Evolutionary conservation across 176 grass and related monocot genomes (phyloP), one percentile per base, ranked within the genome.

Genomic region (Panicum miliaceum): DNA sequence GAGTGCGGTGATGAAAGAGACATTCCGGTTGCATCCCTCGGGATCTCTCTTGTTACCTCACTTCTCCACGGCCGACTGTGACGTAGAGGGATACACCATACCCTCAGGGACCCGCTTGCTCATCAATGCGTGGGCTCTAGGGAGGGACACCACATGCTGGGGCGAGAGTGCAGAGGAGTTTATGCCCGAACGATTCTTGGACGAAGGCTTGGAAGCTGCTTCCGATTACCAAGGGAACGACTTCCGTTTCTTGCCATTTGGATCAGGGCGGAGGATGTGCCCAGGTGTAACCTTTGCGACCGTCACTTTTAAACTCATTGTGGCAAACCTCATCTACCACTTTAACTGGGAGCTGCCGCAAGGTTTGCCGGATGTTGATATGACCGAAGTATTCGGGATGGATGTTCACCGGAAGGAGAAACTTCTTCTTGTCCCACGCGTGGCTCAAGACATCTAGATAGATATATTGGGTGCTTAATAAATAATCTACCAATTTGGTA

Each of bases 311-410:
- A 59, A 87, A 41, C 2, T 71, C 13, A 77, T 82, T 0, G 25
- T 91, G 18, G 64, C 81, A 3, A 91, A 70, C 38, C 76, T 88
- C 10, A n/a, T 91, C 20, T 84, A 83, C 25, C 72, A 83, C 72
- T 90, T 90, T 14, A 46, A 87, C 40, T 90, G 84, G 89, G 66
- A 54, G 25, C n/a, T 91, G 48, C 89, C 84, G 2, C 12, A 47
- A 4, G 80, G 66, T 13, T 1, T 2, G 0, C 68, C 60, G 12
- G 37, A 16, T 6, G 15, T 87, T 7, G 80, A 90, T 64, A 87
- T 90, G 89, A 27, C 19, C 4, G 64, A 87, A 20, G 56, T 61
- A 19, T 85, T 71, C 22, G 80, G 84, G 3, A 45, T 90, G 34
- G 37, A 50, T 13, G 18, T 75, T 27, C 73, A 23, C 19, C 9